Percentiles rank a stretch among this genome's conserved stretches.
Evolutionary conservation across 768 basidiomycete species (phyloP).

Genomic region (Boletellus ananiceps): DNA sequence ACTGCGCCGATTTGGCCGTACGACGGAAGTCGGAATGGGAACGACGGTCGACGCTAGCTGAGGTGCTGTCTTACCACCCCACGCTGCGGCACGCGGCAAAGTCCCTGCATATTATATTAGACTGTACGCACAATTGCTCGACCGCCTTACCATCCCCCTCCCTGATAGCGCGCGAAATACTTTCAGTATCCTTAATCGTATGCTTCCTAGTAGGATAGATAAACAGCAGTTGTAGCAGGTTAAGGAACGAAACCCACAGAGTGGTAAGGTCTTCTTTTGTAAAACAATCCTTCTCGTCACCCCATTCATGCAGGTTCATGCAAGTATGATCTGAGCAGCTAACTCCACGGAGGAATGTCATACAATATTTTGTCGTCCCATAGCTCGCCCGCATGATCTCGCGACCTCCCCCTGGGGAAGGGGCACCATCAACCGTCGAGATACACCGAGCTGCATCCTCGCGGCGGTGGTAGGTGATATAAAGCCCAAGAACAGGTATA

Average conservation of each 20-base stretch:
- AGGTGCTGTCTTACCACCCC: conserved; percentile 46
- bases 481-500: conserved; percentile 81
- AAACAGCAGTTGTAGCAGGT: neutral
- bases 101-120: conserved; percentile 31
- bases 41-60: conserved; percentile 12
- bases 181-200: conserved; percentile 87
- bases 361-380: conserved; percentile 97
- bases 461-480: conserved; percentile 91
- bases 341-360: conserved; percentile 84
- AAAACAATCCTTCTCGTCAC: conserved; percentile 96
- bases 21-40: conserved; percentile 8
- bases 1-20: conserved; percentile 42
- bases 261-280: conserved; percentile 95
- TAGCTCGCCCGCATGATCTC: conserved; percentile 91
- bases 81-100: conserved; percentile 65
- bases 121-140: neutral
- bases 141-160: conserved; percentile 52
- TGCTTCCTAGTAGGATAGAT: conserved; percentile 60
- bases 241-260: conserved; percentile 48
- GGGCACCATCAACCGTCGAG: conserved; percentile 85
- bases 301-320: conserved; percentile 97
- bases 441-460: conserved; percentile 96
- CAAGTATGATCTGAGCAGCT: conserved; percentile 86
- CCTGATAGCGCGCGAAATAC: conserved; percentile 50
- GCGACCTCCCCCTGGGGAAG: conserved; percentile 84